Base-by-base conservation (phyloP, 805 yeast species). In the Wickerhamiella allomyrinae region DNA sequence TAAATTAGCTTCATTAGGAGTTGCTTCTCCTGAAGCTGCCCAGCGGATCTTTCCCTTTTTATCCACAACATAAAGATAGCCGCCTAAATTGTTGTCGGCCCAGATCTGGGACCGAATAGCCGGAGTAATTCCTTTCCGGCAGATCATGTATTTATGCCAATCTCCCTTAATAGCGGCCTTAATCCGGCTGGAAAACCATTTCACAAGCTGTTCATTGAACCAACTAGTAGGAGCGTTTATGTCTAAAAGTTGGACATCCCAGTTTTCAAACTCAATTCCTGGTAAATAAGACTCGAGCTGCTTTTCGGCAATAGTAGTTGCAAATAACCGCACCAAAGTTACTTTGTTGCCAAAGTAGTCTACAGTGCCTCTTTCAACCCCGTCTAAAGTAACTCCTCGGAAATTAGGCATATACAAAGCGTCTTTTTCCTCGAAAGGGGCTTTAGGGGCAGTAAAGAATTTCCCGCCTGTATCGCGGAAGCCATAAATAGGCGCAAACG, bases 1-100 rank as follows among this genome's bases (percentile, higher is more conserved):
- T 7, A 17, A 9, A 7, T 36, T 22, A 20, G 65, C 38, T 50
- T 91, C 98, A 25, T 70, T 70, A n/a, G 70, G 74, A 13, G 69
- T 68, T 1, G 94, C 79, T 31, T 70, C 73, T 2, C 97, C 98
- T 51, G 93, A 75, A 3, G 85, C 82, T 20, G 85, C 86, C 97
- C 97, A 89, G 51, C 97, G 68, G 41, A 91, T 79, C 52, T 72
- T 77, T 40, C 79, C 78, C 11, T 75, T 65, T 13, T 66, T 67
- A 55, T 91, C 98, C 27, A 91, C 70, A 4, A 89, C 64, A 49
- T 85, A 79, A 9, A 86, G 65, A 55, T 83, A 86, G 0, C 97
- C 97, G 2, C 93, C 74, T 51, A 79, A 81, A 19, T 74, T 70
- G 56, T 89, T 89, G 42, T 76, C 77, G 50, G 86, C 73, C 39